Conservation (phyloP, 352 stramenopile genomes). For the Globisporangium ultimum region DNA sequence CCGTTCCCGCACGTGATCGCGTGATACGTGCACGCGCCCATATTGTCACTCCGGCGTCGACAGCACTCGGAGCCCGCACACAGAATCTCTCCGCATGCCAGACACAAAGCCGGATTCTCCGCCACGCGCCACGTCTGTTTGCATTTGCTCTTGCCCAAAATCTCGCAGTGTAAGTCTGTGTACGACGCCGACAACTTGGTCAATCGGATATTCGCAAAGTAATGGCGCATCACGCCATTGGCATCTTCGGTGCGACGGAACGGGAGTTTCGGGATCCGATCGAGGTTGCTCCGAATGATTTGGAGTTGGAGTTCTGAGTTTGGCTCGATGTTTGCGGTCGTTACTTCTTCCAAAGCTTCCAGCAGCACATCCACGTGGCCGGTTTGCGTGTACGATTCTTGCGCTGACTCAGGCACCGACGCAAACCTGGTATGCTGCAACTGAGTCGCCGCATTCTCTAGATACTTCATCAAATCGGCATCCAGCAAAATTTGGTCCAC, state of each 20-base stretch:
- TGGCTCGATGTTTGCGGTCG: conserved; percentile 7
- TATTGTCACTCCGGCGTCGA: conserved; percentile 53
- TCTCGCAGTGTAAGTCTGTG: conserved; percentile 74
- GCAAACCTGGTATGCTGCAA: conserved; percentile 43
- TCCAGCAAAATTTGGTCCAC: conserved; percentile 56
- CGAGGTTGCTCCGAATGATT: conserved; percentile 44
- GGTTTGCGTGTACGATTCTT: conserved; percentile 52
- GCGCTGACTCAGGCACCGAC: conserved; percentile 39
- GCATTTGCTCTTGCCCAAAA: conserved; percentile 69
- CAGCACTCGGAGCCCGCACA: conserved; percentile 84
- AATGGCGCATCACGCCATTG: conserved; percentile 29
- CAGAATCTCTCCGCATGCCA: conserved; percentile 72
- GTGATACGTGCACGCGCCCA: conserved; percentile 75
- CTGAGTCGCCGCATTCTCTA: conserved; percentile 49
- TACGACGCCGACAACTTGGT: conserved; percentile 64
- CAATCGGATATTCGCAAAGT: conserved; percentile 65
- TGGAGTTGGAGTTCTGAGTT: conserved; percentile 16
- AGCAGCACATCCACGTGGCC: conserved; percentile 44
- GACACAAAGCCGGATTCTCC: conserved; percentile 78
- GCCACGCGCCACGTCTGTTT: conserved; percentile 66
- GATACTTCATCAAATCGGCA: conserved; percentile 43
- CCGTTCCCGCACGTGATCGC: conserved; percentile 69
- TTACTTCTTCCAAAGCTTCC: conserved; percentile 29
- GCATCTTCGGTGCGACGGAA: conserved; percentile 42
- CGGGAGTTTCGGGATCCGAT: conserved; percentile 48